Evolutionary conservation across 306 rosid species (phyloP), one percentile per base, ranked within the genome.

Genomic region (Phaseolus lunatus): DNA sequence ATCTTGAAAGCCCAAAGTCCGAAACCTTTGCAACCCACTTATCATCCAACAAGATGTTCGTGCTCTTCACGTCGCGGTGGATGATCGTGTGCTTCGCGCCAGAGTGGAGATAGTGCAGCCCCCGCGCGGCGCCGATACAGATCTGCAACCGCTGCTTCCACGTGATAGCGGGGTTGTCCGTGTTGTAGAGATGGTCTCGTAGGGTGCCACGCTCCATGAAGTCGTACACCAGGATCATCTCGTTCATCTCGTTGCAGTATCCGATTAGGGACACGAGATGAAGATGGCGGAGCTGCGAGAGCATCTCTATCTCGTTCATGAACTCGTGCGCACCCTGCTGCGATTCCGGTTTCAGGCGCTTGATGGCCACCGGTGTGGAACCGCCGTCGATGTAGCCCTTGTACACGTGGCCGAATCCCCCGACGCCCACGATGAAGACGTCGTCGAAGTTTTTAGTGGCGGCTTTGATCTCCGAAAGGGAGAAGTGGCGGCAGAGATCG

Each of bases 51-150:
- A 89, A 35, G 10, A 89, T 89, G 8, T 89, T 89, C 0, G 89
- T 87, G 1, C 85, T 84, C 67, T 87, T 89, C 44, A 89, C 91
- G 37, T 89, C 93, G 1, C 89, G 89, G 78, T 89, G 93, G 23
- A 89, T 87, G 47, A 89, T 84, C 0, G 54, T 66, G 48, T 78
- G 57, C 68, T 74, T 78, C 4, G 68, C 59, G 5, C 91, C 89
- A 1, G 70, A 67, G 24, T 87, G 93, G 3, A 89, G 89, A 67
- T 89, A 87, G 35, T 82, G 71, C 8, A 89, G 47, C 2, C 91
- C 93, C 7, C 79, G 50, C 6, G 91, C 88, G 0, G 88, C 80
- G 7, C 88, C 91, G 0, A 80, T 4, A 5, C 87, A 85, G 4
- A 89, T 82, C 15, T 82, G 59, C 18, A 89, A 73, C 0, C 93